Base-by-base conservation (phyloP, 148 eudicot genomes). In the Cornus kousa region DNA sequence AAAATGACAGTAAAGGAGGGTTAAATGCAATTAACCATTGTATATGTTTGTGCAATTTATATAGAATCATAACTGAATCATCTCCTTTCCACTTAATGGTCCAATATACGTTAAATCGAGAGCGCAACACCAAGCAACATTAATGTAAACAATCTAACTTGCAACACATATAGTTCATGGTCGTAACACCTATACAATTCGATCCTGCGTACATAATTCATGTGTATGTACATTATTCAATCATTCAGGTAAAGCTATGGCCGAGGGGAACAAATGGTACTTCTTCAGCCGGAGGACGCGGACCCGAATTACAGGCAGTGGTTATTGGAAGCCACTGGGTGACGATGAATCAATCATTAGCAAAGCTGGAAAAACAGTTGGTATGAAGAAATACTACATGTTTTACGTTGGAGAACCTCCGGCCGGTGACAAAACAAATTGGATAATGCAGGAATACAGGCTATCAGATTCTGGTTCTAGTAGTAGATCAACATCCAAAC, bases 371-470 rank as follows among this genome's bases (percentile, higher is more conserved):
- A 88, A 84, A 77, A 87, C 74, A 71, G 86, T 93, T 60, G 98
- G 96, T 39, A 75, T 75, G 80, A 93, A 91, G 75, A 89, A 85
- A 67, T 86, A 78, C 46, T 89, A 81, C 62, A 87, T 84, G 46
- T 95, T 95, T 77, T 87, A 87, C 74, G 3, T 88, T 0, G 94
- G 94, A n/a, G 89, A 87, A 59, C 72, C 86, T 28, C 80, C 92
- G 2, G 33, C 79, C 32, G 93, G 88, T 16, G 79, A 73, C 43
- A 85, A 89, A 81, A 91, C 98, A 8, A 91, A 83, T 72, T 95
- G 98, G 96, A 79, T 91, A 31, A 95, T 95, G 98, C 89, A 95
- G 39, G 98, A 95, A 78, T 95, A 86, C 67, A 83, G 91, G 50
- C 89, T 95, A 33, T 86, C 94, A 12, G 92, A 91, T 39, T 72